These are phyloP conservation scores for Microcyclospora tardicrescens DNA, from an alignment of 2,329 filamentous ascomycete species.

Conservation along the genomic window DNA sequence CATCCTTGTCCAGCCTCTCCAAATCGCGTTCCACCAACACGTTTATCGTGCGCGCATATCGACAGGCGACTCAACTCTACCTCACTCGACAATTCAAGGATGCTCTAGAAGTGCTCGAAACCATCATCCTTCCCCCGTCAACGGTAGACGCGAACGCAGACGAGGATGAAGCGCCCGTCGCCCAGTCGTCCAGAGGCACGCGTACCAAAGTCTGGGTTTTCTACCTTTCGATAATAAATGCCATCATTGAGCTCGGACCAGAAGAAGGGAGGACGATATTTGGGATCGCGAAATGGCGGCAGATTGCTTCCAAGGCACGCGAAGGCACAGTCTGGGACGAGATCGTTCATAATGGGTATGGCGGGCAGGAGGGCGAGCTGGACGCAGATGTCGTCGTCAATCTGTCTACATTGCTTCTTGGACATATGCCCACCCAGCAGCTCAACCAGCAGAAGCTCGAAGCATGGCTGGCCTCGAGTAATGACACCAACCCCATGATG, in stretches of 20 bases:
- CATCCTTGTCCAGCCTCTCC: conserved; percentile 57
- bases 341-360: conserved; percentile 75
- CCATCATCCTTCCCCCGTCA: conserved; percentile 46
- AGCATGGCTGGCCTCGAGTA: conserved; percentile 67
- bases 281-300: conserved; percentile 73
- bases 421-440: conserved; percentile 72
- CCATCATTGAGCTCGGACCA: conserved; percentile 73
- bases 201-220: conserved; percentile 95
- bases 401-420: conserved; percentile 76
- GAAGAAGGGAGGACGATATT: conserved; percentile 85
- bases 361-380: conserved; percentile 75
- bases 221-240: conserved; percentile 86
- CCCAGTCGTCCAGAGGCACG: conserved; percentile 65
- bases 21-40: conserved; percentile 53
- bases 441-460: conserved; percentile 82
- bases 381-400: conserved; percentile 92
- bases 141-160: conserved; percentile 17
- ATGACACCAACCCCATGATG: conserved; percentile 4
- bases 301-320: conserved; percentile 68
- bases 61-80: conserved; percentile 86
- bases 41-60: conserved; percentile 81
- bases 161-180: conserved; percentile 51
- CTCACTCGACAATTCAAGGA: conserved; percentile 87
- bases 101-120: conserved; percentile 70
- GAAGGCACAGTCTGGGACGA: conserved; percentile 93